A percentile compares a stretch with the other conserved stretches of the same genome.
Conservation (phyloP, 139 green algal genomes). For the Limnomonas spitsbergensis region DNA sequence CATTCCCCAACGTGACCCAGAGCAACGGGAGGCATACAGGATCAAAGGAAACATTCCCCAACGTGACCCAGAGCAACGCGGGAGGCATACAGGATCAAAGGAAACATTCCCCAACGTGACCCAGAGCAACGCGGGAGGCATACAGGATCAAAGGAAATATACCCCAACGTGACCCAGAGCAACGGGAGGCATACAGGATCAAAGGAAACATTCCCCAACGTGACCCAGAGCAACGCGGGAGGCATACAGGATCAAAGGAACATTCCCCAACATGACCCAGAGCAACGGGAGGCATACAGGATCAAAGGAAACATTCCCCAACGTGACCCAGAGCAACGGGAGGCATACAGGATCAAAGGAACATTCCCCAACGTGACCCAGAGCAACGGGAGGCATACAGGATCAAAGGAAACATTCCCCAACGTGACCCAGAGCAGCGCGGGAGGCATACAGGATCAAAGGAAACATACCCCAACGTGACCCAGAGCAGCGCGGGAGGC, state of each 20-base stretch:
- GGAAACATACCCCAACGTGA: slow-evolving; percentile 24
- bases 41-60: slow-evolving; percentile 71
- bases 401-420: slow-evolving; percentile 69
- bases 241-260: slow-evolving; percentile 55
- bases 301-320: slow-evolving; percentile 71
- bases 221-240: no score
- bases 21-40: no score
- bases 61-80: slow-evolving; percentile 61
- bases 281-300: no score
- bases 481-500: no score
- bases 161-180: no score
- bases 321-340: slow-evolving; percentile 61
- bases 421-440: slow-evolving; percentile 66
- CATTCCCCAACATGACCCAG: slow-evolving; percentile 62
- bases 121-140: no score
- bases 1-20: slow-evolving; percentile 62
- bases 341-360: slow-evolving; percentile 37
- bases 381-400: no score
- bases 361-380: slow-evolving; percentile 25
- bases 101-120: slow-evolving; percentile 24
- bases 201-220: slow-evolving; percentile 66
- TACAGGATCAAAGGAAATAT: slow-evolving; percentile 35
- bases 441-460: no score
- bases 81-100: no score
- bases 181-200: no score